phyloP scores from a whole-genome alignment of 164 flowering plant genomes.

The Stephania japonica region DNA sequence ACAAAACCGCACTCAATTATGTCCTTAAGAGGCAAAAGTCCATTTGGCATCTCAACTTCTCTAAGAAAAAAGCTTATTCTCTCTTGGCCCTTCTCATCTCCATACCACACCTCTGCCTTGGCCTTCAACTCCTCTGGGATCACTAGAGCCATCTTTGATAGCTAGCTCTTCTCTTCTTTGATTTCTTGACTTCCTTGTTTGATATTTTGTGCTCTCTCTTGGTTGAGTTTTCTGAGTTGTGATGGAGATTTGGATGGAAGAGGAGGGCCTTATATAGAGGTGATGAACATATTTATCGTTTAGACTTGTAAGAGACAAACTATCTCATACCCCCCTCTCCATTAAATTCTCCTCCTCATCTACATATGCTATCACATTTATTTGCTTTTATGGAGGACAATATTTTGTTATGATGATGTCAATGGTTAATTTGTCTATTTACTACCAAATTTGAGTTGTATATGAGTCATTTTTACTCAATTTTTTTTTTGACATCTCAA shows the following conservation, averaged over 20 bases:
- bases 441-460: too few species aligned
- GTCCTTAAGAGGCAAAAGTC: constrained; percentile 62
- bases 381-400: too few species aligned
- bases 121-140: constrained; percentile 49
- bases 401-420: too few species aligned
- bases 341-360: too few species aligned
- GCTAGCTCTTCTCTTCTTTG: neutral
- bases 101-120: constrained; percentile 57
- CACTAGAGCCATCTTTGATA: constrained; percentile 42
- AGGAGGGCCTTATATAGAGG: constrained; percentile 6
- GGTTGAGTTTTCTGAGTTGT: neutral
- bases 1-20: constrained; percentile 51
- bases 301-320: too few species aligned
- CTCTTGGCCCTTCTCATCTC: constrained; percentile 51
- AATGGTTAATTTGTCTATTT: too few species aligned
- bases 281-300: too few species aligned
- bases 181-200: neutral
- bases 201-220: neutral
- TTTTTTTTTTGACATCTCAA: too few species aligned
- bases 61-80: constrained; percentile 41
- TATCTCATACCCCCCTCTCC: too few species aligned
- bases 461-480: too few species aligned
- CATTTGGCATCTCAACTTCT: constrained; percentile 58
- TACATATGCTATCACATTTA: too few species aligned
- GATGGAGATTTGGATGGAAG: neutral